Percentiles rank a stretch among this genome's conserved stretches.
phyloP scores from a whole-genome alignment of 805 yeast genomes.

The Zygosaccharomyces gambellarensis region DNA sequence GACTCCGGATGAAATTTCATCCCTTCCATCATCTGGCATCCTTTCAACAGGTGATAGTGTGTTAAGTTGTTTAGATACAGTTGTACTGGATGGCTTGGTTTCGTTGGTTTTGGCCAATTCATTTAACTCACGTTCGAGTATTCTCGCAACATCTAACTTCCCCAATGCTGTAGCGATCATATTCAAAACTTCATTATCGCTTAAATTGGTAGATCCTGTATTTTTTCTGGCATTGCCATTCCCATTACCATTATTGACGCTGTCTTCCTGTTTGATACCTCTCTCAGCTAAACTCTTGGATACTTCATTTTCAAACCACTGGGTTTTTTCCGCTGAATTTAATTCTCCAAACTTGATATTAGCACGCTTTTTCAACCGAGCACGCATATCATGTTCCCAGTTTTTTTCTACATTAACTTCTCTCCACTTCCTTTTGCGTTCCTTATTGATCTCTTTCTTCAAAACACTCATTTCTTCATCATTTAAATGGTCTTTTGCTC shows the following conservation, averaged over 20 bases:
- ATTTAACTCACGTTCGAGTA: constrained; percentile 24
- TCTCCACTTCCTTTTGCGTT: constrained; percentile 36
- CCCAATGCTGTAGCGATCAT: constrained; percentile 27
- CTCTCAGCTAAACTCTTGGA: constrained; percentile 40
- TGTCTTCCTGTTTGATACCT: constrained; percentile 14
- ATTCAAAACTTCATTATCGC: constrained; percentile 30
- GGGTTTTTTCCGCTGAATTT: constrained; percentile 48
- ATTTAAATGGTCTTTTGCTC: constrained; percentile 21
- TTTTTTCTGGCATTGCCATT: constrained; percentile 7
- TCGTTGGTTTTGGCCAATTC: constrained; percentile 15
- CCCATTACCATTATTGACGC: constrained; percentile 5
- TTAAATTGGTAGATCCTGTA: constrained; percentile 17
- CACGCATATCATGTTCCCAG: constrained; percentile 80
- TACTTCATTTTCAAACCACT: constrained; percentile 77
- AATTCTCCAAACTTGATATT: constrained; percentile 56
- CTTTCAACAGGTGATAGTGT: neutral
- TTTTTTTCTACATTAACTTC: constrained; percentile 67
- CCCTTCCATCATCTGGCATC: neutral
- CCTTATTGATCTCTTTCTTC: constrained; percentile 29
- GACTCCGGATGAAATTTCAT: neutral
- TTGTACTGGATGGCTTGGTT: neutral
- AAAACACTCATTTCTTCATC: constrained; percentile 21
- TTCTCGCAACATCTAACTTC: constrained; percentile 28
- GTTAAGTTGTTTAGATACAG: neutral
- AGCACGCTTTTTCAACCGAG: constrained; percentile 74